phyloP scores from a whole-genome alignment of 1,284 basidiomycete species.

The Mrakiaceae sp. region DNA sequence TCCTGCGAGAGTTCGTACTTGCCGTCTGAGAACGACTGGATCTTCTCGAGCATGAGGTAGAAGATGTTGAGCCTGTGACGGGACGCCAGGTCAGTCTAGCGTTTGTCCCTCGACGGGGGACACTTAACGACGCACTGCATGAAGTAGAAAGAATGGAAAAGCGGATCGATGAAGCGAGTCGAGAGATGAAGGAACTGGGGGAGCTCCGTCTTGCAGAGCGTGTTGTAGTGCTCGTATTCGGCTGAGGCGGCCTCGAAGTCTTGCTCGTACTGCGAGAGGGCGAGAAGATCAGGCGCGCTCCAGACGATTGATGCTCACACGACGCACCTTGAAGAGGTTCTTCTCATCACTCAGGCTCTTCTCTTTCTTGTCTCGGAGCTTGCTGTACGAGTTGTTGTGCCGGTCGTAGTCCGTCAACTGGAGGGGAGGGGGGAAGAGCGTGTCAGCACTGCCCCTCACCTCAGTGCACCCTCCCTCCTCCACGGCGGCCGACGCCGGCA shows the following conservation, averaged over 20 bases:
- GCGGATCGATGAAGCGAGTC: slow-evolving; percentile 82
- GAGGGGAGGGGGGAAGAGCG: slow-evolving; percentile 9
- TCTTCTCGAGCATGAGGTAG: slow-evolving; percentile 85
- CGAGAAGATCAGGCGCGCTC: slow-evolving; percentile 10
- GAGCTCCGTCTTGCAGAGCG: slow-evolving; percentile 79
- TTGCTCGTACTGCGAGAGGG: slow-evolving; percentile 69
- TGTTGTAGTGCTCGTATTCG: slow-evolving; percentile 97
- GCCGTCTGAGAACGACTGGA: slow-evolving; percentile 73
- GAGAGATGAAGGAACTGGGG: slow-evolving; percentile 81
- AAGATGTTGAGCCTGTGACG: slow-evolving; percentile 69
- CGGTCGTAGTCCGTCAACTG: slow-evolving; percentile 90
- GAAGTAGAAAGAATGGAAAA: slow-evolving; percentile 98
- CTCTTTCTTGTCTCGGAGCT: slow-evolving; percentile 94
- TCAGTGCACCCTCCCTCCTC: too few species aligned
- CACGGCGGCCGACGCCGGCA: not conserved
- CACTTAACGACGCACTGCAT: slow-evolving; percentile 55
- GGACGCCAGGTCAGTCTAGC: slow-evolving; percentile 11
- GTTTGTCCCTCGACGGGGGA: not conserved
- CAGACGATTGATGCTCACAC: not conserved
- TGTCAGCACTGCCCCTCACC: not conserved
- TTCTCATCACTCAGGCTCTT: slow-evolving; percentile 88
- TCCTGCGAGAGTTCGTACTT: slow-evolving; percentile 67
- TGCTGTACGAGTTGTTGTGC: slow-evolving; percentile 88
- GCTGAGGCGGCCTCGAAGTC: slow-evolving; percentile 89
- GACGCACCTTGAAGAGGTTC: slow-evolving; percentile 73